Evolutionary conservation across 306 rosid species (phyloP).

Genomic region (Cicer chorassanicum): DNA sequence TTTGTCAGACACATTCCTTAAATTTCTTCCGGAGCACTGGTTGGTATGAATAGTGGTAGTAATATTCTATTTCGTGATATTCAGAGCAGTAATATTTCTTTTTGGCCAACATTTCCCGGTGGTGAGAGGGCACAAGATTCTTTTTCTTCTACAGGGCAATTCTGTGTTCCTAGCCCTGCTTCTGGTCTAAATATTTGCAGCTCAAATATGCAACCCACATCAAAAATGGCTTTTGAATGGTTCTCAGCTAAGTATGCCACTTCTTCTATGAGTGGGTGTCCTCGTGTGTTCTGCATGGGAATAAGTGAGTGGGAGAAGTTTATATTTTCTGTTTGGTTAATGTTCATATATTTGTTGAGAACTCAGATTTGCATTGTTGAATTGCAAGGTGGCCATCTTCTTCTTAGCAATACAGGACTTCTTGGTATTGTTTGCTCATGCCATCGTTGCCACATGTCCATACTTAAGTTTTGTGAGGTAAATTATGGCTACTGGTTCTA

Average conservation of each 20-base stretch:
- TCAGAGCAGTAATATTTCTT: constrained; percentile 33
- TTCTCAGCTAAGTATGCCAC: constrained; percentile 31
- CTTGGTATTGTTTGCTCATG: constrained; percentile 76
- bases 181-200: constrained; percentile 27
- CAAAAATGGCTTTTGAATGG: constrained; percentile 31
- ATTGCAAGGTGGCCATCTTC: constrained; percentile 54
- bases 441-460: constrained; percentile 70
- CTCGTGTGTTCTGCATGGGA: constrained; percentile 55
- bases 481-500: constrained; percentile 14
- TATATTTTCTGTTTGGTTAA: constrained; percentile 25
- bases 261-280: constrained; percentile 43
- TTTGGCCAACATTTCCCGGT: constrained; percentile 13
- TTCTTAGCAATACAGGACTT: constrained; percentile 53
- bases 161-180: constrained; percentile 1
- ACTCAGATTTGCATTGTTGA: constrained; percentile 39
- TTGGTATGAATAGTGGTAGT: constrained; percentile 13
- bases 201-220: constrained; percentile 34
- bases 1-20: constrained; percentile 26
- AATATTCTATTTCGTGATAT: constrained; percentile 37
- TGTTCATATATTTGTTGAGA: constrained; percentile 28
- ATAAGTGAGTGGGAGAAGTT: constrained; percentile 44
- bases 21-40: constrained; percentile 37
- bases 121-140: constrained; percentile 36
- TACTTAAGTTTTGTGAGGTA: constrained; percentile 77
- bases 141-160: constrained; percentile 37